Percentiles rank a stretch among this genome's conserved stretches.
Conservation (phyloP, 2,329 filamentous ascomycete genomes). For the Monosporascus sp. region DNA sequence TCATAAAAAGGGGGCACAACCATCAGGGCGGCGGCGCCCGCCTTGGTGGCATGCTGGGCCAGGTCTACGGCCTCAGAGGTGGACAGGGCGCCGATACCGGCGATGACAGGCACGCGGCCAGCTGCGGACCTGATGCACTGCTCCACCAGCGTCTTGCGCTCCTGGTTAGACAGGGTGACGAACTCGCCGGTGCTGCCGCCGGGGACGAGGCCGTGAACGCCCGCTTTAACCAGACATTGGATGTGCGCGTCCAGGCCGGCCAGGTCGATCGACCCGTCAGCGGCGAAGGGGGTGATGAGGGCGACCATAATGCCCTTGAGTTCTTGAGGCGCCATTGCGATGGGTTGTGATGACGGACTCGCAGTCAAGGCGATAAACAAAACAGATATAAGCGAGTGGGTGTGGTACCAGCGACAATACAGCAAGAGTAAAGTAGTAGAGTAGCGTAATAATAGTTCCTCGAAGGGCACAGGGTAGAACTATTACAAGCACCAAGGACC, state of each 20-base stretch:
- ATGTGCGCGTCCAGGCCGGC: conserved; percentile 36
- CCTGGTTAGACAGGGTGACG: conserved; percentile 35
- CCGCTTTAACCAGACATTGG: conserved; percentile 37
- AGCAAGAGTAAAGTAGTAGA: neutral
- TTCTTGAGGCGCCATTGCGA: conserved; percentile 8
- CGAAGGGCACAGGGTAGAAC: neutral
- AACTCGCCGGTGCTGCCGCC: conserved; percentile 48
- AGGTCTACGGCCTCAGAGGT: conserved; percentile 36
- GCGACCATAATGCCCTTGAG: conserved; percentile 42
- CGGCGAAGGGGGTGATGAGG: conserved; percentile 42
- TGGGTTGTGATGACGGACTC: neutral
- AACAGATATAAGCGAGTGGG: neutral
- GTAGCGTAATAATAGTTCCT: neutral
- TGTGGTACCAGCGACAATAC: neutral
- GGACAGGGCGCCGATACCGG: conserved; percentile 38
- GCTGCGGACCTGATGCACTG: conserved; percentile 30
- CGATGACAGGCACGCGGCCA: conserved; percentile 36
- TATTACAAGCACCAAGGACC: neutral
- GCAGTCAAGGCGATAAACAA: neutral
- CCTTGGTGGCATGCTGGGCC: conserved; percentile 32
- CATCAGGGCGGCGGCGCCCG: conserved; percentile 39
- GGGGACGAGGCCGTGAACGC: conserved; percentile 44
- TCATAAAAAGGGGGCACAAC: conserved; percentile 47
- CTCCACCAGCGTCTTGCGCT: conserved; percentile 40
- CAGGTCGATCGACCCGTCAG: conserved; percentile 36